A percentile compares a stretch with the other conserved stretches of the same genome.
phyloP scores from a whole-genome alignment of 345 rosid genomes.

The Eucalyptus marginata region DNA sequence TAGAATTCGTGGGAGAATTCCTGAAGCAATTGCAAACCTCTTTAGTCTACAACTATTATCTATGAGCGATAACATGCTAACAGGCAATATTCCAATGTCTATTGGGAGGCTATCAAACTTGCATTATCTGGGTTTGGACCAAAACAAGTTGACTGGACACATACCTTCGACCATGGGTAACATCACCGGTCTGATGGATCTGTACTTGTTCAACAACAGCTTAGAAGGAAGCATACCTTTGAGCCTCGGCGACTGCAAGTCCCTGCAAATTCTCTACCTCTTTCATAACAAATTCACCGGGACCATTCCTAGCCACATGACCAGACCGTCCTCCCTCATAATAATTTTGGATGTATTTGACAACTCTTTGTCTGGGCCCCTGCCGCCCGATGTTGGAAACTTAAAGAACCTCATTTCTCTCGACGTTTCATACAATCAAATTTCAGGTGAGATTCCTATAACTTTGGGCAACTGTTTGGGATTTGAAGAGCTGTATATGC shows the following conservation, averaged over 20 bases:
- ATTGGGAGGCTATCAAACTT: constrained; percentile 1
- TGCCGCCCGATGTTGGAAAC: background rate
- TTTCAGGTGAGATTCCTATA: background rate
- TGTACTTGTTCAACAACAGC: background rate
- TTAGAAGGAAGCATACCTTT: constrained; percentile 2
- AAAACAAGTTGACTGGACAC: background rate
- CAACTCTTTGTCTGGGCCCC: background rate
- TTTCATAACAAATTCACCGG: background rate
- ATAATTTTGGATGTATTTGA: background rate
- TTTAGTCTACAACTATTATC: background rate
- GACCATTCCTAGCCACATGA: background rate
- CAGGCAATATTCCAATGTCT: background rate
- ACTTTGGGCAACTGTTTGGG: background rate
- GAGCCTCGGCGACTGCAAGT: background rate
- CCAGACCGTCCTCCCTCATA: background rate
- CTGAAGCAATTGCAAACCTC: background rate
- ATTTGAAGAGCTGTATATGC: background rate
- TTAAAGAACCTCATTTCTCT: background rate
- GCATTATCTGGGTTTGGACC: background rate
- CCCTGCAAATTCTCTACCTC: background rate
- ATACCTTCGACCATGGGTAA: background rate
- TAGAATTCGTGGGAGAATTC: background rate
- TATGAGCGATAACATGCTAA: background rate
- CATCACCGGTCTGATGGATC: background rate
- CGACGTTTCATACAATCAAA: background rate